A percentile compares a stretch with the other conserved stretches of the same genome.
Evolutionary conservation across 169 alveolate genomes (phyloP).

Genomic region (Theileria orientalis): DNA sequence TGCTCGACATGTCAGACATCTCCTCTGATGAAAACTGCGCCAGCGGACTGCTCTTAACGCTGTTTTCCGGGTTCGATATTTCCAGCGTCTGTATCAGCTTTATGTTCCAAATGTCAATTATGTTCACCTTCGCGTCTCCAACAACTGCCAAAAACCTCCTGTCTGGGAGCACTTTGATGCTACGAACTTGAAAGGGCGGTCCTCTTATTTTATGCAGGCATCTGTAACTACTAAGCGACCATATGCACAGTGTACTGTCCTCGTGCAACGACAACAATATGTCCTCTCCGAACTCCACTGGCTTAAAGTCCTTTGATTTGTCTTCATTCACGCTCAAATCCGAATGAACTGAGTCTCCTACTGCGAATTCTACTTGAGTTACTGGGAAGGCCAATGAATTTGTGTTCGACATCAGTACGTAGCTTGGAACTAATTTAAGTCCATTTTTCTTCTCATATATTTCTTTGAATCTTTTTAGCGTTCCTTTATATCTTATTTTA

Average conservation of each 20-base stretch:
- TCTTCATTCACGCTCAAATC: not conserved
- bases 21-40: not conserved
- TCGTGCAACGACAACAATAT: conserved; percentile 47
- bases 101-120: conserved; percentile 61
- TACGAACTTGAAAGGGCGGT: conserved; percentile 54
- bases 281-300: conserved; percentile 54
- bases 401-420: conserved; percentile 47
- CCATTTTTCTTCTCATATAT: conserved; percentile 17
- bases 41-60: not conserved
- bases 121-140: conserved; percentile 47
- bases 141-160: conserved; percentile 60
- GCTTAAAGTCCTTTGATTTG: conserved; percentile 11
- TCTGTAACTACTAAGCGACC: conserved; percentile 60
- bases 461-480: conserved; percentile 39
- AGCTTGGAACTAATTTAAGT: conserved; percentile 30
- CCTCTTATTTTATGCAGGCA: conserved; percentile 60
- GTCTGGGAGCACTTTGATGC: conserved; percentile 58
- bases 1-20: not conserved
- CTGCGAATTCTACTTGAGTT: conserved; percentile 56
- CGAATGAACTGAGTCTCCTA: conserved; percentile 16
- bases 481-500: not conserved
- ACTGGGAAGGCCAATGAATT: conserved; percentile 64
- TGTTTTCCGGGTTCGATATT: not conserved
- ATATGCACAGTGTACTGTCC: conserved; percentile 53
- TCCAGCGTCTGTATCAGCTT: conserved; percentile 55